phyloP scores from a whole-genome alignment of 352 stramenopile species.

The Phytophthora cryptogea region DNA sequence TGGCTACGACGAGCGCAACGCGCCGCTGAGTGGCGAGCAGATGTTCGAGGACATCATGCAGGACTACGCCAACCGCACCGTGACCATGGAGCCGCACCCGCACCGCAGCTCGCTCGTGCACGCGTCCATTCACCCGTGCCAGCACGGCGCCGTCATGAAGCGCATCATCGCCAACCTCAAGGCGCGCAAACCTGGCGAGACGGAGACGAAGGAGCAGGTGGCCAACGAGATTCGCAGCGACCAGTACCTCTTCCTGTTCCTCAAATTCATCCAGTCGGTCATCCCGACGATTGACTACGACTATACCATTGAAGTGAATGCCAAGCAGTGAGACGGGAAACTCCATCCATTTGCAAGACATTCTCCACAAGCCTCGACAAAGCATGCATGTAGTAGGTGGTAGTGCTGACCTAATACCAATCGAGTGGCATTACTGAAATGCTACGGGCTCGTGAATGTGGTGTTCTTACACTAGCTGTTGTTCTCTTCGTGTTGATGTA shows the following conservation, averaged over 20 bases:
- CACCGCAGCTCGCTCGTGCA: conserved; percentile 90
- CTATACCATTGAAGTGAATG: conserved; percentile 98
- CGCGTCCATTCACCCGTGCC: conserved; percentile 97
- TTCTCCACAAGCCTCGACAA: neutral
- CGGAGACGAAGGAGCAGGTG: conserved; percentile 32
- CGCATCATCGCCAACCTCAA: conserved; percentile 96
- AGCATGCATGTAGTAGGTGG: conserved; percentile 8
- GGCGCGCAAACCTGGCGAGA: conserved; percentile 37
- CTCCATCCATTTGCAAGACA: conserved; percentile 1
- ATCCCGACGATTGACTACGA: conserved; percentile 99
- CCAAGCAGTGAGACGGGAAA: conserved; percentile 42
- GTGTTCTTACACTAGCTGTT: neutral
- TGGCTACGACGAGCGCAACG: conserved; percentile 92
- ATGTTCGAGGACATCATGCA: conserved; percentile 99
- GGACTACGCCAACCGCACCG: conserved; percentile 99
- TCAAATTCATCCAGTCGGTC: conserved; percentile 99
- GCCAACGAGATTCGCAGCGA: conserved; percentile 86
- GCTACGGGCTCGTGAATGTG: neutral
- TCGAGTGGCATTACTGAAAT: neutral
- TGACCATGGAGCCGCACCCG: conserved; percentile 98
- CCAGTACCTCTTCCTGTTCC: conserved; percentile 99
- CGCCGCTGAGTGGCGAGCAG: conserved; percentile 89
- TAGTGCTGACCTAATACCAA: neutral
- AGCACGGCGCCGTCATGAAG: conserved; percentile 99
- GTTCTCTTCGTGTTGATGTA: too few species aligned